Evolutionary conservation across 1,139 yeast genomes (phyloP), one percentile per base, ranked within the genome.

Genomic region (Candida sanyaensis): DNA sequence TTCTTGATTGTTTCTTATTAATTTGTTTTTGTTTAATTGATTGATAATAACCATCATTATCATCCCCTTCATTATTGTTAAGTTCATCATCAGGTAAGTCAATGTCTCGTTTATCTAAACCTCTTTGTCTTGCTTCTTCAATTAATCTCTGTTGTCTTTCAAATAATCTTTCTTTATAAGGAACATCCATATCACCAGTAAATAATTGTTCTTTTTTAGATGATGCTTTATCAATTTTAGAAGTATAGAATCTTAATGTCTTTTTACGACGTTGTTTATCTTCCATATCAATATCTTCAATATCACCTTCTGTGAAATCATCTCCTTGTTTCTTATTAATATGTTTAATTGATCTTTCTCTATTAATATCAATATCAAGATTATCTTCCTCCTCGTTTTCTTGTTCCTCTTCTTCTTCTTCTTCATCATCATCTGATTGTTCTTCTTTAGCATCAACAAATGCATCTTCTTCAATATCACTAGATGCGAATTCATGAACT

Each of bases 191-290:
- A 64, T 93, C 99, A 56, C 98, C 99, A 40, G 87, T 79, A 55
- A 69, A 81, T 55, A 72, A 77, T 52, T 83, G 86, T 52, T 77
- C 79, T 47, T 69, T 69, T 46, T 70, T 69, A 54, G 80, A 78
- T 37, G 80, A 83, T 44, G 88, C 88, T 68, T 88, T 92, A 65
- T 91, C 97, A 66, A 93, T 92, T 70, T 92, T 93, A 51, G 98
- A 88, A 1, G 99, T 93, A 77, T 93, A 93, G 83, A 93, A 95
- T 57, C 98, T 84, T 59, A 93, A 81, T 1, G 96, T 81, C 66
- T 83, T 85, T 73, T 88, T 89, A 61, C 96, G 85, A 39, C 84
- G 82, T 49, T 78, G 80, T 65, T 93, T 91, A 46, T 92, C 99
- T 63, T 90, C 96, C 52, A 81, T 78, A 64, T 93, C 98, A 43